phyloP scores from a whole-genome alignment of 306 rosid genomes.

The Mucuna pruriens region DNA sequence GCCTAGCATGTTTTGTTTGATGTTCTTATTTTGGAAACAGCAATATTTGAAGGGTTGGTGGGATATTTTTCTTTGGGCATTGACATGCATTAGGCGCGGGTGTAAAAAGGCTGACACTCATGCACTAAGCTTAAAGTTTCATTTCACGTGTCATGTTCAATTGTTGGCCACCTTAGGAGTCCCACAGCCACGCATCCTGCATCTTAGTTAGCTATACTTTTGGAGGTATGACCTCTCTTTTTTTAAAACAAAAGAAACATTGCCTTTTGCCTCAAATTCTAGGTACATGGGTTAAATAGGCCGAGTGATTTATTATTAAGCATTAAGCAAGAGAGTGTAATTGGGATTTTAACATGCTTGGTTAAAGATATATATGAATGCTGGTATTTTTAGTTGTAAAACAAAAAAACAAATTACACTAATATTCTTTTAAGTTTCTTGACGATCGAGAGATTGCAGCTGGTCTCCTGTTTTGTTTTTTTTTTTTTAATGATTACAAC shows the following conservation, averaged over 20 bases:
- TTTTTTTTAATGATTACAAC: no score
- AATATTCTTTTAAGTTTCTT: no score
- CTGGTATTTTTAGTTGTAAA: neutral
- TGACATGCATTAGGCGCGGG: neutral
- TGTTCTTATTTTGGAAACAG: neutral
- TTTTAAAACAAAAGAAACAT: neutral
- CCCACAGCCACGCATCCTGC: neutral
- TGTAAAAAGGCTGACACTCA: conserved; percentile 16
- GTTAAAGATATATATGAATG: neutral
- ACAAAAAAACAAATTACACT: no score
- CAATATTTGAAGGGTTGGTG: conserved; percentile 1
- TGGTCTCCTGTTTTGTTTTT: no score
- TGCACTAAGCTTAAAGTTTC: conserved; percentile 12
- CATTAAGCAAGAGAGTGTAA: neutral
- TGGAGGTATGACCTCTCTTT: neutral
- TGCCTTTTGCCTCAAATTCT: neutral
- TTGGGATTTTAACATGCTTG: no score
- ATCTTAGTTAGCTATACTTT: conserved; percentile 34
- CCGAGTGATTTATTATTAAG: neutral
- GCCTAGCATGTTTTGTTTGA: neutral
- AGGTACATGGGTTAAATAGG: neutral
- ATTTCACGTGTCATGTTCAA: conserved; percentile 4
- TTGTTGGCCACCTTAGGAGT: conserved; percentile 28
- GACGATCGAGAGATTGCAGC: no score
- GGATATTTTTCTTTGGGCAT: neutral